Base-by-base conservation (phyloP, 163 green algal species). In the Chloroidium sp. region DNA sequence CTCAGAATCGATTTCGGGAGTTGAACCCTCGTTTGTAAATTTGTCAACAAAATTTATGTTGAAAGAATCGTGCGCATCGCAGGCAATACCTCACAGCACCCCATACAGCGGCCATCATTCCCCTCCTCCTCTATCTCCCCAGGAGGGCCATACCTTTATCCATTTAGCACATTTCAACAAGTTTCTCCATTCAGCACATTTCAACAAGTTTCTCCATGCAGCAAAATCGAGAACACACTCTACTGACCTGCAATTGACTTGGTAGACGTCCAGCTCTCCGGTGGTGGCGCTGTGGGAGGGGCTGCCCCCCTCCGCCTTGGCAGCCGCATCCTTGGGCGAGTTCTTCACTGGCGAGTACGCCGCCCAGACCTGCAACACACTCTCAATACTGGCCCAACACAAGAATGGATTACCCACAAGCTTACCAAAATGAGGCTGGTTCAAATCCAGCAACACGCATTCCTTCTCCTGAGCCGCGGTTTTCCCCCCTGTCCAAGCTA, bases 281-380 rank as follows among this genome's bases (percentile, higher is more conserved):
- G 89, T 83, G 60, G 93, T 94, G 75, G 91, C 93, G n/a, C 82
- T 93, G 90, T 99, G 96, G 1, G 91, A 92, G 79, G 96, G 95
- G 82, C 93, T 93, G 62, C 93, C 94, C 13, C 83, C 83, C 69
- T 87, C 85, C 36, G 89, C 91, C 90, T 99, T 99, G 76, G 90
- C 90, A 0, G 79, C 79, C 1, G 95, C 96, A 59, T 98, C 94
- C 1, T 83, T 90, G 1, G 91, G 88, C 4, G 90, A 94, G 89
- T 98, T 99, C 85, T 99, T 99, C 60, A 99, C 96, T 2, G 96
- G 95, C 1, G 90, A 96, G 89, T 99, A 99, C 1, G 92, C 93
- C 0, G 93, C 91, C 95, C 95, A 98, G 78, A 97, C 93, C 89
- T 95, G 84, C 77, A 62, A 10, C 64, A 36, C 36, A 36, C 36